phyloP scores from a whole-genome alignment of 1,284 basidiomycete genomes.

The Pseudozyma sp. region DNA sequence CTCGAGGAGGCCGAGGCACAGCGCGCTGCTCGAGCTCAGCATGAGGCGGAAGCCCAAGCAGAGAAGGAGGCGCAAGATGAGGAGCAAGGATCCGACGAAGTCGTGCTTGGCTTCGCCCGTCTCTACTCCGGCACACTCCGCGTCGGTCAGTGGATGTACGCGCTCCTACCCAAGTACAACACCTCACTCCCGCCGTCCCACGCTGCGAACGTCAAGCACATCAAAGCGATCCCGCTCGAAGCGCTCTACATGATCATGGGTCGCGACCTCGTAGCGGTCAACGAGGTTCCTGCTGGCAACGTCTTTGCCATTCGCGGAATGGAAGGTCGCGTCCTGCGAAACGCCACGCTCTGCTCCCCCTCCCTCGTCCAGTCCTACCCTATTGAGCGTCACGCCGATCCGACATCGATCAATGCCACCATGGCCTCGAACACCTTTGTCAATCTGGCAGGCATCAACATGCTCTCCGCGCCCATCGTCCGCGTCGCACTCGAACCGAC shows the following conservation, averaged over 20 bases:
- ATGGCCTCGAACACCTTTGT: slow-evolving; percentile 45
- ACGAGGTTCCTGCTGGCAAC: slow-evolving; percentile 90
- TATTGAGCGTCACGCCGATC: slow-evolving; percentile 28
- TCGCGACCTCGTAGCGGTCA: slow-evolving; percentile 85
- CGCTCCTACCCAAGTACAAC: slow-evolving; percentile 90
- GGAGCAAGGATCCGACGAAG: slow-evolving; percentile 50
- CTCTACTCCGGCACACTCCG: slow-evolving; percentile 89
- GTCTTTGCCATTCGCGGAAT: slow-evolving; percentile 93
- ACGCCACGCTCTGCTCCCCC: slow-evolving; percentile 84
- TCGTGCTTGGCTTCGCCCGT: slow-evolving; percentile 82
- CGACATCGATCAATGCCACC: slow-evolving; percentile 21
- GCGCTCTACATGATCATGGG: slow-evolving; percentile 99
- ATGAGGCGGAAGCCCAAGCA: slow-evolving; percentile 33
- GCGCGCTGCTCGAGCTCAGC: slow-evolving; percentile 32
- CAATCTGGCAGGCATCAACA: slow-evolving; percentile 64
- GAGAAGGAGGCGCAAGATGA: slow-evolving; percentile 29
- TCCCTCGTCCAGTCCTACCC: slow-evolving; percentile 35
- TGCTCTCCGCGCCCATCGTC: slow-evolving; percentile 81
- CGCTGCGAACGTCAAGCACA: slow-evolving; percentile 74
- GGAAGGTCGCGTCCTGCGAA: slow-evolving; percentile 89
- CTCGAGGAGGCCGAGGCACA: slow-evolving; percentile 47
- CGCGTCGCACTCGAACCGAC: slow-evolving; percentile 92
- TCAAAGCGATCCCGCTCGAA: slow-evolving; percentile 77
- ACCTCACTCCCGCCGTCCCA: slow-evolving; percentile 76
- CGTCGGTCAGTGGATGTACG: slow-evolving; percentile 76